Evolutionary conservation across 2,329 filamentous ascomycete species (phyloP), one percentile per base, ranked within the genome.

Genomic region (Alternaria viburni): DNA sequence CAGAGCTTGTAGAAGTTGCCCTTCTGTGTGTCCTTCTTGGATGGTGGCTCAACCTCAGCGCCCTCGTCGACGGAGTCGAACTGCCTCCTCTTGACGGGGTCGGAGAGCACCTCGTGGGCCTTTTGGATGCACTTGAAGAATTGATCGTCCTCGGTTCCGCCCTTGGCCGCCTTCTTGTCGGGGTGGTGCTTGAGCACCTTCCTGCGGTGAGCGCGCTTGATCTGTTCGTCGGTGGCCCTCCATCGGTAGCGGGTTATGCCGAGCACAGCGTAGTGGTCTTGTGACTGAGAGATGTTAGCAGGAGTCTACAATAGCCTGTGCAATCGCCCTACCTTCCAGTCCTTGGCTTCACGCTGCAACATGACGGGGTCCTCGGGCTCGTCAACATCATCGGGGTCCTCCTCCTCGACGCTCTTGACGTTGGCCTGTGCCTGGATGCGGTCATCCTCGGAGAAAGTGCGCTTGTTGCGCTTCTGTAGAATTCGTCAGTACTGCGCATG

Each of bases 81-180:
- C 83, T 99, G 96, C 62, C 94, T 90, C 66, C 96, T 92, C 85
- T 93, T 96, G 80, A 90, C 86, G 55, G 96, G 96, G 84, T 99
- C 96, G 59, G 93, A 88, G 17, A 99, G 91, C 56, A 98, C 88
- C 77, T 99, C 96, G 74, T 91, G 95, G 61, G 96, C 96, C 83
- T 97, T 97, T 81, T 99, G 96, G 81, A 99, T 99, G 83, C 96
- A 99, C 88, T 99, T 99, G 91, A 99, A 99, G 87, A 99, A 99
- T 81, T 92, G 93, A 82, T 99, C 96, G 82, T 97, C 95, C 76
- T 98, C 94, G 72, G 89, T 88, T 75, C 89, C 88, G 66, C 96
- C 96, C 51, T 90, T 88, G 26, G 96, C 96, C 15, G 96, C 96
- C 86, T 96, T 97, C 90, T 99, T 99, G 82, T 99, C 96, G 66